These are phyloP conservation scores for Didymella keratinophila DNA, from an alignment of 2,329 filamentous ascomycete species.

Conservation along the genomic window DNA sequence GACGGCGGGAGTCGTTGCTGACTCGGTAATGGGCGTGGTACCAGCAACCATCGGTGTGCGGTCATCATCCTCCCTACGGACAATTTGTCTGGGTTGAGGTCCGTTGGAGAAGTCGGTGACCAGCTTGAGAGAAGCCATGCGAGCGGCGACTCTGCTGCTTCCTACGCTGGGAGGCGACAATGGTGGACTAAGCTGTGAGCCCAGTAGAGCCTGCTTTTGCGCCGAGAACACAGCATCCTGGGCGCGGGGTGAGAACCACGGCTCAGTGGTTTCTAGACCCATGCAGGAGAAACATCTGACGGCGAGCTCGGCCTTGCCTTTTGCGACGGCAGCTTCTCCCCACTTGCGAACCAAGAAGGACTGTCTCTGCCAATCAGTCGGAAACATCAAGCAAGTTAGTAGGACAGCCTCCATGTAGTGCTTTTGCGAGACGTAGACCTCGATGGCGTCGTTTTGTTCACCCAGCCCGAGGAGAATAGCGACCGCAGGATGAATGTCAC, in stretches of 20 bases:
- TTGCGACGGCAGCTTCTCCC: slow-evolving; percentile 89
- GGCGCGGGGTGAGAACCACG: slow-evolving; percentile 87
- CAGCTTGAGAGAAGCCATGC: slow-evolving; percentile 84
- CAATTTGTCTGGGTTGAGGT: slow-evolving; percentile 64
- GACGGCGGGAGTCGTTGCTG: slow-evolving; percentile 71
- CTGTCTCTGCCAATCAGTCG: slow-evolving; percentile 89
- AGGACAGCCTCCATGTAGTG: slow-evolving; percentile 93
- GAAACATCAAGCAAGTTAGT: slow-evolving; percentile 82
- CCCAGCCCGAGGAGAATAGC: slow-evolving; percentile 93
- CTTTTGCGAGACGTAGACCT: slow-evolving; percentile 92
- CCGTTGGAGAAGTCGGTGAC: slow-evolving; percentile 81
- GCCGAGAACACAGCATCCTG: slow-evolving; percentile 65
- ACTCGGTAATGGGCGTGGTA: slow-evolving; percentile 83
- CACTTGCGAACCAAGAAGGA: slow-evolving; percentile 89
- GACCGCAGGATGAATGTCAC: slow-evolving; percentile 89
- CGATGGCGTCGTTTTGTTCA: slow-evolving; percentile 92
- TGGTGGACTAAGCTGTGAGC: slow-evolving; percentile 69
- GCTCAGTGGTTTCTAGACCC: slow-evolving; percentile 81
- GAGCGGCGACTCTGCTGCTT: slow-evolving; percentile 67
- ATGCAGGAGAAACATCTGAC: slow-evolving; percentile 94
- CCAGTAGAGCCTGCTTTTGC: slow-evolving; percentile 62
- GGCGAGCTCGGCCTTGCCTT: slow-evolving; percentile 87
- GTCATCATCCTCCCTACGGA: slow-evolving; percentile 66
- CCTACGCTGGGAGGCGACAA: slow-evolving; percentile 74
- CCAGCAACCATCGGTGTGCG: slow-evolving; percentile 79